phyloP scores from a whole-genome alignment of 75 land plant genomes.

The Azolla pinnata region DNA sequence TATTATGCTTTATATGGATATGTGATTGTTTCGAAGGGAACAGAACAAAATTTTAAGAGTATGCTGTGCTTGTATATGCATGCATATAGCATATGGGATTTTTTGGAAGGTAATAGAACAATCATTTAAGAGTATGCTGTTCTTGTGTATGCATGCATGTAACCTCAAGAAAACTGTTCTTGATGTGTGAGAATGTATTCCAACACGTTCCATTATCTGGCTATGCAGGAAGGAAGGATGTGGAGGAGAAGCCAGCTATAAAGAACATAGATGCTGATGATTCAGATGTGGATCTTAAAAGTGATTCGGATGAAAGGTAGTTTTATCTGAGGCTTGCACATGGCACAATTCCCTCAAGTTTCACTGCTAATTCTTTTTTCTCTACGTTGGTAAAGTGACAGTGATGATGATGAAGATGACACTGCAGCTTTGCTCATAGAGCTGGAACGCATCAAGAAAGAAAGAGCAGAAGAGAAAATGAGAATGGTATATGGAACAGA shows the following conservation, averaged over 20 bases:
- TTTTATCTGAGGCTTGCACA: neutral
- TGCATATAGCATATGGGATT: no score
- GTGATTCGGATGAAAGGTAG: slow-evolving; percentile 77
- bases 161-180: no score
- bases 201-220: no score
- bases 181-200: no score
- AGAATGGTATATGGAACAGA: slow-evolving; percentile 47
- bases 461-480: slow-evolving; percentile 76
- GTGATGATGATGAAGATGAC: slow-evolving; percentile 89
- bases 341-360: neutral
- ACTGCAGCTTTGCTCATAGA: slow-evolving; percentile 80
- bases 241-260: slow-evolving; percentile 57
- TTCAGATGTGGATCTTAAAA: slow-evolving; percentile 76
- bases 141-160: no score
- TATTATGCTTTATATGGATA: neutral
- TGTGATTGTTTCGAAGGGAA: no score
- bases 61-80: no score
- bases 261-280: slow-evolving; percentile 89
- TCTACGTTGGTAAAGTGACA: neutral
- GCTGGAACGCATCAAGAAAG: slow-evolving; percentile 78
- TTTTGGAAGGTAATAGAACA: no score
- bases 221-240: slow-evolving; percentile 59
- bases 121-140: no score
- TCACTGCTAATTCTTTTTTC: neutral
- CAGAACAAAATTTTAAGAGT: no score